Evolutionary conservation across 2,329 filamentous ascomycete species (phyloP).

Genomic region (Penicillium concentricum): DNA sequence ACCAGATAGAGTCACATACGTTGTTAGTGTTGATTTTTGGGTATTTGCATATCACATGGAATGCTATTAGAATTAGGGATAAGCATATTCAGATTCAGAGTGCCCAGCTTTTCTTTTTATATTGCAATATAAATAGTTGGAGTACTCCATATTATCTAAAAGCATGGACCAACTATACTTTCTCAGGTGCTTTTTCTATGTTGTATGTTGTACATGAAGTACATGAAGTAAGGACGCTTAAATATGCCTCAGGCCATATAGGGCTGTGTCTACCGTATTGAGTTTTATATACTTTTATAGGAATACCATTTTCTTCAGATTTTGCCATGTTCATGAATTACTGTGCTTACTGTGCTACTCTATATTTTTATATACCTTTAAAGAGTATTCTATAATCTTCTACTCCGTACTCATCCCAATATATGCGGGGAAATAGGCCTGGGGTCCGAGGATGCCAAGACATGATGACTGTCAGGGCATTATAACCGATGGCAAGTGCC

Average conservation of each 20-base stretch:
- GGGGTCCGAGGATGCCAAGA: background rate
- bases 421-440: background rate
- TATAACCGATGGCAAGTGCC: slow-evolving; percentile 5
- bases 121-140: too few relatives aligned
- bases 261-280: too few relatives aligned
- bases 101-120: too few relatives aligned
- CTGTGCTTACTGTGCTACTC: background rate
- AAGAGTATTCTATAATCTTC: background rate
- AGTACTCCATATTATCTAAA: too few relatives aligned
- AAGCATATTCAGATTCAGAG: background rate
- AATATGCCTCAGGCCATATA: background rate
- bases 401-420: background rate
- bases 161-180: background rate
- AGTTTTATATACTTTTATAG: background rate
- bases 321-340: background rate
- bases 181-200: background rate
- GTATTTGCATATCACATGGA: background rate
- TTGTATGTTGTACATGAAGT: background rate
- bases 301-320: background rate
- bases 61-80: background rate
- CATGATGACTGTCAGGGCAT: slow-evolving; percentile 3
- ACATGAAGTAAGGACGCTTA: background rate
- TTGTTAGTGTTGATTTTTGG: background rate
- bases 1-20: slow-evolving; percentile 10
- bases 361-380: background rate